Evolutionary conservation across 2,329 filamentous ascomycete species (phyloP).

Genomic region (Talaromyces islandicus): DNA sequence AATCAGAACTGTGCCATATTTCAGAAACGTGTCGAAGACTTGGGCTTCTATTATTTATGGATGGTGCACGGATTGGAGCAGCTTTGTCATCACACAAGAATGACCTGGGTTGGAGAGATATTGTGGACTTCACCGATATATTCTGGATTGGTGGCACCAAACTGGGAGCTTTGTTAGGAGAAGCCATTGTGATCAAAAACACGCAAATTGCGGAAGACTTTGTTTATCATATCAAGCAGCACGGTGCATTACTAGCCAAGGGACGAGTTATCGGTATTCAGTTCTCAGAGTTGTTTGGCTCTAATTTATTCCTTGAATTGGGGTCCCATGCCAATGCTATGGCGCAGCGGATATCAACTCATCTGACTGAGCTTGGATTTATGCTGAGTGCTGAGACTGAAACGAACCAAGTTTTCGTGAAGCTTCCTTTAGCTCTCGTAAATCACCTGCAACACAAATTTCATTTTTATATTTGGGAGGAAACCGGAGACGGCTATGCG

Average conservation of each 20-base stretch:
- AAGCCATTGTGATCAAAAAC: slow-evolving; percentile 46
- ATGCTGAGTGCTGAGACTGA: slow-evolving; percentile 40
- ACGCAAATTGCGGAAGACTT: slow-evolving; percentile 39
- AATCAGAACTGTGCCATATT: slow-evolving; percentile 37
- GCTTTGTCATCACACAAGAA: slow-evolving; percentile 40
- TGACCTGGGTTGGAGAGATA: slow-evolving; percentile 40
- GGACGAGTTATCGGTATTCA: slow-evolving; percentile 45
- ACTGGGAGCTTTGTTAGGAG: slow-evolving; percentile 46
- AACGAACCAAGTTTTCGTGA: slow-evolving; percentile 49
- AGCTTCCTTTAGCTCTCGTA: slow-evolving; percentile 36
- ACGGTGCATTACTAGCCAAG: slow-evolving; percentile 47
- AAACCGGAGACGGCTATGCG: slow-evolving; percentile 31
- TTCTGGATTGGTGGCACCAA: slow-evolving; percentile 54
- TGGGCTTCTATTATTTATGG: slow-evolving; percentile 41
- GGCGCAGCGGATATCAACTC: slow-evolving; percentile 39
- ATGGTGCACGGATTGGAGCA: slow-evolving; percentile 43
- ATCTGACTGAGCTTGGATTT: slow-evolving; percentile 40
- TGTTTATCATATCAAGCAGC: slow-evolving; percentile 48
- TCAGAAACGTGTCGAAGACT: slow-evolving; percentile 39
- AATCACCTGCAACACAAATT: slow-evolving; percentile 38
- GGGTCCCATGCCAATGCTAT: slow-evolving; percentile 41
- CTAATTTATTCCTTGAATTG: slow-evolving; percentile 42
- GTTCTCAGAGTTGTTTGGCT: slow-evolving; percentile 45
- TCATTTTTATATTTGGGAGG: slow-evolving; percentile 46
- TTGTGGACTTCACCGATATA: slow-evolving; percentile 45